Percentiles rank a stretch among this genome's conserved stretches.
Evolutionary conservation across 176 grass and related monocot genomes (phyloP).

Genomic region (Thalia dealbata): DNA sequence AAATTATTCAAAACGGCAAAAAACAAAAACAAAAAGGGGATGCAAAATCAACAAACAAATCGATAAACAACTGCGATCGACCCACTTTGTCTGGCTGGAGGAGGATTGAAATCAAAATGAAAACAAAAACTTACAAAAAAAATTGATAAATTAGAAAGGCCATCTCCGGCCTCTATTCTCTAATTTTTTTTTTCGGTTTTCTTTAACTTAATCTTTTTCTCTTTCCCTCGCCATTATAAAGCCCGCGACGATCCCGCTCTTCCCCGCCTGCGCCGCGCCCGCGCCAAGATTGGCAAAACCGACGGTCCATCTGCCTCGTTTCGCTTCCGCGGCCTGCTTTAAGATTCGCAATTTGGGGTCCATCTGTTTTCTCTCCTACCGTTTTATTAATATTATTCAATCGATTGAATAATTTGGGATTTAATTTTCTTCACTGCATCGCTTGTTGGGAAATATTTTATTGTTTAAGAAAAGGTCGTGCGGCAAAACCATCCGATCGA

Average conservation of each 20-base stretch:
- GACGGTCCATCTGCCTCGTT: no score
- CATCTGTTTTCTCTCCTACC: no score
- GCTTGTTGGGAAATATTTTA: no score
- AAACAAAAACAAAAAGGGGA: not conserved
- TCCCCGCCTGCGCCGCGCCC: not conserved
- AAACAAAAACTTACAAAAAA: not conserved
- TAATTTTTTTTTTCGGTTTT: not conserved
- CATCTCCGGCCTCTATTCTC: not conserved
- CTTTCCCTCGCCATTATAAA: not conserved
- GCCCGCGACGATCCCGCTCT: not conserved
- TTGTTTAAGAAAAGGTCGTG: no score
- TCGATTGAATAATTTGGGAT: no score
- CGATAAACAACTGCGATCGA: not conserved
- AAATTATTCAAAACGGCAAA: no score
- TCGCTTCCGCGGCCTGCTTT: no score
- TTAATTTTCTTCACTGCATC: no score
- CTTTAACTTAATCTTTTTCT: not conserved
- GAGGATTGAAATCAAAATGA: not conserved
- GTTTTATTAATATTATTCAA: no score
- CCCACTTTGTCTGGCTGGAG: not conserved
- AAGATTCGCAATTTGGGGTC: no score
- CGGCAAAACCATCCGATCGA: no score
- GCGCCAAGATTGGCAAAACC: not conserved
- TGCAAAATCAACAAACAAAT: not conserved
- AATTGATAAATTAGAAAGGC: not conserved